Evolutionary conservation across 2,329 filamentous ascomycete species (phyloP), one percentile per base, ranked within the genome.

Genomic region (Cladosporium sp.): DNA sequence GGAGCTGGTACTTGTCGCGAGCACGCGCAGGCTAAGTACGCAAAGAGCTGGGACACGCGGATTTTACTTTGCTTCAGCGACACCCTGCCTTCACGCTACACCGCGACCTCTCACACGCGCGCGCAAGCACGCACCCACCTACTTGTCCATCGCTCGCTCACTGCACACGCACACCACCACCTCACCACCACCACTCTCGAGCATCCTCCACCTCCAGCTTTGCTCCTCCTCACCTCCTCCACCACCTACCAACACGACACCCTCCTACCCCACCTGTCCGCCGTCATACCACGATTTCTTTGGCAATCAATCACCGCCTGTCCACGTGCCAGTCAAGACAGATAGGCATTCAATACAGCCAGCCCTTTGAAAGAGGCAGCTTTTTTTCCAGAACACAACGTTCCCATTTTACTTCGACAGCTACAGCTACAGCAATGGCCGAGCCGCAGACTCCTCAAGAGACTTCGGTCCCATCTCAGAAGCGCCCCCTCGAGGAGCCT

Each of bases 401-500:
- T 37, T 52, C 16, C 49, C 61, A 33, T 50, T 46, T 56, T 21
- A 21, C 29, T 56, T 31, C 29, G 26, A 18, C 31, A 46, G n/a
- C 29, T 29, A 65, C 28, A 37, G 28, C 21, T 35, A 52, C 26
- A 52, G 31, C 62, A 58, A 76, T 76, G 74, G 73, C 74, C 58
- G 73, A 75, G 37, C 46, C 65, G 18, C 65, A 64, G 50, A 64
- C 68, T 57, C 80, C 81, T 35, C 81, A 80, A 64, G 74, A 78
- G 63, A 78, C 80, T 58, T 79, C 81, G 67, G 80, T 80, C 68
- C 87, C 87, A 60, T 90, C 88, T 66, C 88, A 91, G 76, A 99
- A 99, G 87, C 93, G 95, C 76, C 95, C 95, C 68, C 88, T 99
- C 70, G 95, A 99, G 84, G 95, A 98, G 77, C 91, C 94, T 12